Base-by-base conservation (phyloP, 2,329 filamentous ascomycete genomes). In the Phaeoacremonium minimum region DNA sequence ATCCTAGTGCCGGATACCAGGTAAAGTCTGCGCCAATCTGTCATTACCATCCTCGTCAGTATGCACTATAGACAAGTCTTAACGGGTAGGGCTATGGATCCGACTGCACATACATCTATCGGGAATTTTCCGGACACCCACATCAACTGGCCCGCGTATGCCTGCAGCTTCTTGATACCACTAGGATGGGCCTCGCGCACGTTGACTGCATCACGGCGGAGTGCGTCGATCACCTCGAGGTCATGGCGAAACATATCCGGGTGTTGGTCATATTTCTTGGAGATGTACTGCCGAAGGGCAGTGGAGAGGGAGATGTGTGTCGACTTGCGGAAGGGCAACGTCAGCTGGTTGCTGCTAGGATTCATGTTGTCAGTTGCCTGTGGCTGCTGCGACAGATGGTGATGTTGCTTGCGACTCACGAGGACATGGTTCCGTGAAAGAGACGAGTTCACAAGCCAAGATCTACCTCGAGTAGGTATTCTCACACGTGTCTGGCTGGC, bases 111-210 rank as follows among this genome's bases (percentile, higher is more conserved):
- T 64, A 91, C 85, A 66, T 97, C 93, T 49, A 96, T 87, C 12
- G 93, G 93, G 56, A 98, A 97, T 66, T 98, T 98, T 43, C 87
- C 88, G 37, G 84, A 80, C 50, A 97, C 82, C 87, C 90, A 97
- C 45, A 88, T 83, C 38, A 98, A 71, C 69, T 98, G 93, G 9
- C 85, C 91, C 5, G 89, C 88, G 63, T 98, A 98, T 13, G 80
- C 77, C 55, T 93, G 83, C n/a, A 98, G 73, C 68, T 91, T 93
- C 55, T 78, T 83, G 48, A 95, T 76, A 15, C 91, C 91, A 56
- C 85, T 95, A 5, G 77, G 69, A 56, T 98, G 93, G 4, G 93
- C 81, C 57, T 98, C 93, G 41, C 85, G 79, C 3, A 93, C 85
- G 58, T 89, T 87, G 37, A 95, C 73, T n/a, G 93, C 93, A 57